These are phyloP conservation scores for Cardiosporidium cionae DNA, from an alignment of 169 alveolate genomes.

Conservation along the genomic window DNA sequence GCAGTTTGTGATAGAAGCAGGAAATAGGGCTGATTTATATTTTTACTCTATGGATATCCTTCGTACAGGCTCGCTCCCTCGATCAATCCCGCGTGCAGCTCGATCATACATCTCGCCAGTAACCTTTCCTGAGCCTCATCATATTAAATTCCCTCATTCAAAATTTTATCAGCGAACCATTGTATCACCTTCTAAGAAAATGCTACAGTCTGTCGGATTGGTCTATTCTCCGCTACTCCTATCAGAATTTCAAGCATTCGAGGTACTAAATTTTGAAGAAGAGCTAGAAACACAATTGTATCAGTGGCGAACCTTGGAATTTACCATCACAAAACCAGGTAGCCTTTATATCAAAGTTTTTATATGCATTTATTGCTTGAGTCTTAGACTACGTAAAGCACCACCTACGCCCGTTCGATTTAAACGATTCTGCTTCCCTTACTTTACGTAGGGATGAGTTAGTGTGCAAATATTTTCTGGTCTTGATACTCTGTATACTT, in stretches of 20 bases:
- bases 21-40: no score
- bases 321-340: constrained; percentile 6
- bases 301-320: constrained; percentile 1
- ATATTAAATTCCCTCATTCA: constrained; percentile 11
- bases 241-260: constrained; percentile 2
- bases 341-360: background rate
- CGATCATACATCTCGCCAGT: constrained; percentile 22
- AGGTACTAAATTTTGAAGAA: constrained; percentile 9
- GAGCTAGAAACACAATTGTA: constrained; percentile 8
- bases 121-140: constrained; percentile 2
- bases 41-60: no score
- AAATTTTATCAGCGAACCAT: constrained; percentile 10
- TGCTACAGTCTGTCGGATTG: constrained; percentile 24
- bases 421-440: no score
- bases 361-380: background rate
- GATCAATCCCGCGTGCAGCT: constrained; percentile 20
- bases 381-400: no score
- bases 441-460: no score
- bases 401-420: no score
- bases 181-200: constrained; percentile 5
- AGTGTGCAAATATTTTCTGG: no score
- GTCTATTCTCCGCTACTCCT: background rate
- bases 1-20: no score
- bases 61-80: constrained; percentile 2
- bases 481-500: no score